Evolutionary conservation across 306 rosid species (phyloP), one percentile per base, ranked within the genome.

Genomic region (Prunus armeniaca): DNA sequence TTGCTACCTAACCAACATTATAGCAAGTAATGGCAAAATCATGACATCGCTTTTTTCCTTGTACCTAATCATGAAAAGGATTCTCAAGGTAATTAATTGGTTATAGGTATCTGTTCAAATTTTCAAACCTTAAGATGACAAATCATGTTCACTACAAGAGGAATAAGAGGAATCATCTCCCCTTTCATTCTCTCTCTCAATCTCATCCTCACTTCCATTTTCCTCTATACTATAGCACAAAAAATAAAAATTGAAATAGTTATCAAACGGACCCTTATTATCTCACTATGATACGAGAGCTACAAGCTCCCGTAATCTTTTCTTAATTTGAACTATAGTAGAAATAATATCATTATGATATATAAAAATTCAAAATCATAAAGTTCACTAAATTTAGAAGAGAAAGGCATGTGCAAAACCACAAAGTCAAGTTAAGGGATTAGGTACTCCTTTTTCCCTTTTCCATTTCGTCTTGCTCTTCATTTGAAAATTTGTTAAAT

Each of bases 401-500:
- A 63, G 49, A 70, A 51, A 14, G 57, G n/a, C 41, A 68, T 41
- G 51, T 43, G 71, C 52, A 66, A 38, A 38, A 49, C 67, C 28
- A 12, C 14, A 66, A 66, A 43, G 71, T 43, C 32, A 41, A 11
- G 54, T 22, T 69, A 17, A 14, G 43, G 63, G 30, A 25, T 25
- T 25, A 19, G 62, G 30, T 70, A 27, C 25, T 28, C 12, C 27
- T 28, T 51, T 27, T 28, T 12, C 8, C 49, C 28, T 50, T 70
- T 7, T 30, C n/a, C 60, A 17, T 15, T 49, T 69, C 22, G 28
- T 47, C 41, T 19, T 12, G n/a, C 73, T 47, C 57, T 25, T 47
- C 41, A 28, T 52, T 66, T 52, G 2, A n/a, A 52, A 70, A 5
- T 30, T 52, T 52, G 28, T 69, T 24, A 25, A 70, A 70, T 28